Base-by-base conservation (phyloP, 1,284 basidiomycete species). In the Boletus subluridellus region DNA sequence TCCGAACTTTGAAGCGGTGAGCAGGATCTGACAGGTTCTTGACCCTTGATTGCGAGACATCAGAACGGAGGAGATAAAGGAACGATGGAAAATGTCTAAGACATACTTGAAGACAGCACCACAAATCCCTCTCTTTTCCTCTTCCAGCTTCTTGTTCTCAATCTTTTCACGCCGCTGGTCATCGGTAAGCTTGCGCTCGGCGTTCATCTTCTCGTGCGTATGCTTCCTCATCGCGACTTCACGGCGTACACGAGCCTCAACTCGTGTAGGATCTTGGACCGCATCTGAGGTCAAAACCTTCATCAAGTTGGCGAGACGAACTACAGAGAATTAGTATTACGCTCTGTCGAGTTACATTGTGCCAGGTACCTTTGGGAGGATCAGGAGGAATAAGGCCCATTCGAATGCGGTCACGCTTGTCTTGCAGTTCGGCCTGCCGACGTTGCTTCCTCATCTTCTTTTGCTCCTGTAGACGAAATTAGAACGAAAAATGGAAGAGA, bases 381-480 rank as follows among this genome's bases (percentile, higher is more conserved):
- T 98, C 95, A 35, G 95, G 95, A 9, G 97, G 95, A 50, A 95
- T 81, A 26, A 99, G 81, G 52, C 96, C 96, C 95, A 98, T 98
- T 65, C 93, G 87, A 68, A 97, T 91, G 32, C 95, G 82, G 72
- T 99, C 97, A 60, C 94, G 86, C 74, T 96, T 95, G 74, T 99
- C 96, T 75, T 97, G 90, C 60, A 96, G 75, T 68, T 95, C 94
- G 12, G 90, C 92, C 65, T 92, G 88, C 39, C 96, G 83, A 50
- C 92, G 82, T 70, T 95, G 86, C 71, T 93, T 89, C 60, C 96
- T 79, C 86, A 98, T 90, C 82, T 99, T 99, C 85, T 96, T 97
- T 81, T 92, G 89, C 73, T 99, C 96, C 84, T 91, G 64, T 52
- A 69, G 39, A 38, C 15, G 17, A 58, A 2, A 48, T 69, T 9